phyloP scores from a whole-genome alignment of 1,284 basidiomycete genomes.

The Cryptococcus amylolentus region DNA sequence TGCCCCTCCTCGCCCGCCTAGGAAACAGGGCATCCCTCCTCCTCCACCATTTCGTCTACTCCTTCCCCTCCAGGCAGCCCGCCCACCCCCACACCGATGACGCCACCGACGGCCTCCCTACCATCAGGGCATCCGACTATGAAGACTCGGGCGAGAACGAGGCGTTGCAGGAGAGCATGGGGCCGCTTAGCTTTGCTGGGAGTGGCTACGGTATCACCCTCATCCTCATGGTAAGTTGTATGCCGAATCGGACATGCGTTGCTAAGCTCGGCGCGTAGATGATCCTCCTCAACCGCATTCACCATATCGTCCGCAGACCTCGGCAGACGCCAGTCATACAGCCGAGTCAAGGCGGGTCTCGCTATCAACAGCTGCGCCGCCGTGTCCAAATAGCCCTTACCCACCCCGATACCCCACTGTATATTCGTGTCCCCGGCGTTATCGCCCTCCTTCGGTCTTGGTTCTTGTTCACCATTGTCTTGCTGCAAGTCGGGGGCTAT shows the following conservation, averaged over 20 bases:
- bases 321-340: constrained; percentile 21
- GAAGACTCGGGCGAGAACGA: constrained; percentile 25
- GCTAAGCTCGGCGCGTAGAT: constrained; percentile 22
- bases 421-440: constrained; percentile 41
- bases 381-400: constrained; percentile 24
- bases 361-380: constrained; percentile 1
- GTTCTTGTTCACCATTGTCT: constrained; percentile 38
- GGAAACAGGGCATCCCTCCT: constrained; percentile 28
- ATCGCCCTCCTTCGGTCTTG: constrained; percentile 36
- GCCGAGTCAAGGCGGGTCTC: constrained; percentile 1
- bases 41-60: constrained; percentile 39
- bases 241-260: not conserved
- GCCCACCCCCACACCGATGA: constrained; percentile 6
- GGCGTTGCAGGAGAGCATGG: constrained; percentile 34
- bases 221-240: constrained; percentile 38
- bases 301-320: constrained; percentile 44
- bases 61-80: constrained; percentile 26
- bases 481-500: constrained; percentile 38
- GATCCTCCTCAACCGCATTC: constrained; percentile 45
- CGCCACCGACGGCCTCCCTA: not conserved
- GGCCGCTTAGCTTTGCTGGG: constrained; percentile 37
- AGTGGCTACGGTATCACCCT: constrained; percentile 44
- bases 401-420: constrained; percentile 23
- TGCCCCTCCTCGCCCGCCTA: constrained; percentile 27
- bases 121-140: constrained; percentile 21